Base-by-base conservation (phyloP, 257 asterid species). In the Lithospermum erythrorhizon region DNA sequence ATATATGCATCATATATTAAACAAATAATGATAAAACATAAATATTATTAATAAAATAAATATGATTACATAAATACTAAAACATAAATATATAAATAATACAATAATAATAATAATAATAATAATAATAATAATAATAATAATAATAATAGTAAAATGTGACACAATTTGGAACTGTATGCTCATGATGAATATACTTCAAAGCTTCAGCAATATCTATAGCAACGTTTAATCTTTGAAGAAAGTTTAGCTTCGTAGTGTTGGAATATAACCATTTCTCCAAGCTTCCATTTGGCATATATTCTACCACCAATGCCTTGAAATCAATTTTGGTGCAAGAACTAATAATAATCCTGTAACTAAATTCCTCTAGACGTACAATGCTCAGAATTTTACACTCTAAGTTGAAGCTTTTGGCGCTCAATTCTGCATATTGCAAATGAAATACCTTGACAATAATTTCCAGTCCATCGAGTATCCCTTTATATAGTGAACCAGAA, bases 221-320 rank as follows among this genome's bases (percentile, higher is more conserved):
- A 41, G 49, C 49, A 41, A 41, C 14, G 49, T 41, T 41, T 14
- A 41, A 41, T 41, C 49, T 41, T 14, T 41, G 49, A 11, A 41
- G 18, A 1, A 14, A 41, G 49, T 41, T 41, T 41, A 41, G 49
- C 2, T 41, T 13, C 49, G 0, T 41, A 1, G 49, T 29, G 23
- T 23, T 14, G 51, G 62, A 58, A 58, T 58, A 58, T 58, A 58
- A 29, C 62, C 62, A 58, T 18, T 29, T 58, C 23, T 41, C 49
- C 49, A 41, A 41, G 18, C 18, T 41, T 41, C 49, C 49, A 41
- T 41, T 41, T 1, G 49, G 49, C 49, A 41, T 41, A 13, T 41
- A 41, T 41, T 41, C 49, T 41, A 41, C 13, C 17, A 41, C 49
- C 27, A 29, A 51, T 14, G 62, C 62, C 9, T 58, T 58, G 49